Evolutionary conservation across 768 basidiomycete species (phyloP), one percentile per base, ranked within the genome.

Genomic region (Serendipita vermifera): DNA sequence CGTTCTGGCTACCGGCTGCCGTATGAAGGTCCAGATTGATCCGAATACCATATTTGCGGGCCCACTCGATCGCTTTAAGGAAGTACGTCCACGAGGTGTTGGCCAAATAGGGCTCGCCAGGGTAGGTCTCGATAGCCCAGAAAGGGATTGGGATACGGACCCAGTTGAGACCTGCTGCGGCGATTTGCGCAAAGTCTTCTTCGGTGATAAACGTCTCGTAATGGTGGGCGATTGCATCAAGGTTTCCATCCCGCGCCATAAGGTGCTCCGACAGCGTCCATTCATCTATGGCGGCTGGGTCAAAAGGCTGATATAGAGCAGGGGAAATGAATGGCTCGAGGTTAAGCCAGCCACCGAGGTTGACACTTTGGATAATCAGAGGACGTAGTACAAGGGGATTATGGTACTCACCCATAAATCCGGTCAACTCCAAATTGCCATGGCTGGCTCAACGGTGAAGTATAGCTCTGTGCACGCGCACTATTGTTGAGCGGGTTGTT

Each of bases 181-280:
- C 88, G 58, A 96, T 93, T 64, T 82, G 72, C 36, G 90, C 90
- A 59, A 93, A 81, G 70, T 94, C 91, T 70, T 86, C 72, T 65
- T 92, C 88, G 56, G 86, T 89, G 61, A 92, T 81, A 69, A 89
- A 92, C 3, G 85, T 87, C 58, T 76, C 72, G 65, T 91, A 92
- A 68, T 92, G 88, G 36, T 80, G 69, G 63, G 82, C 81, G 48
- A 93, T 71, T 68, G 77, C 80, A 57, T 72, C 69, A n/a, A 83
- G 65, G 5, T 81, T 80, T 24, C 61, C 59, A n/a, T 83, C 81
- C 17, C 67, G 72, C 5, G 74, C 76, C 3, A 79, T 76, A 78
- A 90, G 81, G 15, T 79, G 75, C 55, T 69, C 65, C 56, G 77
- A 81, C 57, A 87, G 73, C 2, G 80, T 81, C 75, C 75, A 85